These are phyloP conservation scores for Monosporascus sp. DNA, from an alignment of 2,329 filamentous ascomycete species.

Conservation along the genomic window DNA sequence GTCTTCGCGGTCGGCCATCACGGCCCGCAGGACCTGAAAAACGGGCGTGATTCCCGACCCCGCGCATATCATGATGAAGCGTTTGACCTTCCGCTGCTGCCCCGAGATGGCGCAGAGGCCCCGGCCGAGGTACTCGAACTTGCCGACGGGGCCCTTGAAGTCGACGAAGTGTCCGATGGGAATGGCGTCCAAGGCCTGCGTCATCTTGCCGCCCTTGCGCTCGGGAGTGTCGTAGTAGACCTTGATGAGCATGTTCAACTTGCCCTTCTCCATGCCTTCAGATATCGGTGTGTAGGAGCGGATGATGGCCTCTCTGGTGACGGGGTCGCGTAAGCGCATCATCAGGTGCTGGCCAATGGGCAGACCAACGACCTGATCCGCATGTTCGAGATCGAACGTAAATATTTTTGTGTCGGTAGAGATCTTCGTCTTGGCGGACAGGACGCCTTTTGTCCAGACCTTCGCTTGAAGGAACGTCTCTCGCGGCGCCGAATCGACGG, in stretches of 20 bases:
- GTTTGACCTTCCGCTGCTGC: slow-evolving; percentile 50
- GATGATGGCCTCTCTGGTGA: slow-evolving; percentile 67
- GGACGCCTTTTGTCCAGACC: slow-evolving; percentile 66
- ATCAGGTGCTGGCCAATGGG: slow-evolving; percentile 84
- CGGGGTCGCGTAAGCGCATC: slow-evolving; percentile 71
- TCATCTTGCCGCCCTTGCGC: slow-evolving; percentile 71
- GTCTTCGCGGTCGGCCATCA: slow-evolving; percentile 61
- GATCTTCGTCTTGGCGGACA: slow-evolving; percentile 62
- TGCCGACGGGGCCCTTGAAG: slow-evolving; percentile 83
- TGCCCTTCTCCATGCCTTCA: slow-evolving; percentile 52
- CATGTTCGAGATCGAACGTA: slow-evolving; percentile 70
- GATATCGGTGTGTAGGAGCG: slow-evolving; percentile 85
- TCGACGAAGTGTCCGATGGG: slow-evolving; percentile 69
- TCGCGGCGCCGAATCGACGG: slow-evolving; percentile 39
- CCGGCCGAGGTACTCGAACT: slow-evolving; percentile 70
- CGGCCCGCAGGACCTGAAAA: slow-evolving; percentile 72
- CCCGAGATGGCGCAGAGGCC: slow-evolving; percentile 60
- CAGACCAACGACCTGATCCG: slow-evolving; percentile 65
- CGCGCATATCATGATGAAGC: slow-evolving; percentile 81
- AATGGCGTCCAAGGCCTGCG: slow-evolving; percentile 67
- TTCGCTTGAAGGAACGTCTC: slow-evolving; percentile 66
- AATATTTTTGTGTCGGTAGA: slow-evolving; percentile 80
- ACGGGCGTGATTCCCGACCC: slow-evolving; percentile 93
- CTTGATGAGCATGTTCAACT: slow-evolving; percentile 74
- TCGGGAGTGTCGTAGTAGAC: slow-evolving; percentile 62